phyloP scores from a whole-genome alignment of 192 early-diverging fungal genomes.

The Chytriomyces sp. region DNA sequence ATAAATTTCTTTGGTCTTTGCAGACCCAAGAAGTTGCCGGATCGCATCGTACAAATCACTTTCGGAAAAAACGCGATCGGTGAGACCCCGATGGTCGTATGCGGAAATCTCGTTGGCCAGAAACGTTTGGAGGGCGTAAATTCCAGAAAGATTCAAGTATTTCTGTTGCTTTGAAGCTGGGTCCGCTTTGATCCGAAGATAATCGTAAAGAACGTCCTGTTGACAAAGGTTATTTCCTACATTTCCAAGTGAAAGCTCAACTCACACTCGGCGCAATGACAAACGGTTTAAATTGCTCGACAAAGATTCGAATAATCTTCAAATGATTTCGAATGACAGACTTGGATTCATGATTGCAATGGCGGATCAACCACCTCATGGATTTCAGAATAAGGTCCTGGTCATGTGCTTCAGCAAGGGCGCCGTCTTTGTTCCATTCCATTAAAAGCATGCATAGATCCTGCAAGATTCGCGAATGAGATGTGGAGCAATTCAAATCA shows the following conservation, averaged over 20 bases:
- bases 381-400: slow-evolving; percentile 18
- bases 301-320: slow-evolving; percentile 61
- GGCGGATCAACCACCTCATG: slow-evolving; percentile 18
- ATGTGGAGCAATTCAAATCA: not conserved
- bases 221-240: not conserved
- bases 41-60: slow-evolving; percentile 28
- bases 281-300: slow-evolving; percentile 67
- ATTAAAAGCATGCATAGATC: slow-evolving; percentile 69
- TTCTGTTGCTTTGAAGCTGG: slow-evolving; percentile 9
- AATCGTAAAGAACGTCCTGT: slow-evolving; percentile 38
- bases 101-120: slow-evolving; percentile 54
- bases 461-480: slow-evolving; percentile 33
- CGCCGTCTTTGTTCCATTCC: slow-evolving; percentile 62
- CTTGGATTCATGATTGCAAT: slow-evolving; percentile 36
- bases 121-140: slow-evolving; percentile 64
- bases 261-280: slow-evolving; percentile 71
- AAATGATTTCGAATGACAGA: slow-evolving; percentile 57
- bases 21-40: slow-evolving; percentile 25
- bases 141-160: slow-evolving; percentile 59
- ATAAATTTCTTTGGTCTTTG: slow-evolving; percentile 46
- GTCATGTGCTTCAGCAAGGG: not conserved
- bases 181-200: slow-evolving; percentile 30
- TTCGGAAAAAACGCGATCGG: slow-evolving; percentile 29
- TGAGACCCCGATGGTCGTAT: slow-evolving; percentile 33
- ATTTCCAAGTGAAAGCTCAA: not conserved